Evolutionary conservation across 2,329 filamentous ascomycete genomes (phyloP), one percentile per base, ranked within the genome.

Genomic region (Hypoxylon sp.): DNA sequence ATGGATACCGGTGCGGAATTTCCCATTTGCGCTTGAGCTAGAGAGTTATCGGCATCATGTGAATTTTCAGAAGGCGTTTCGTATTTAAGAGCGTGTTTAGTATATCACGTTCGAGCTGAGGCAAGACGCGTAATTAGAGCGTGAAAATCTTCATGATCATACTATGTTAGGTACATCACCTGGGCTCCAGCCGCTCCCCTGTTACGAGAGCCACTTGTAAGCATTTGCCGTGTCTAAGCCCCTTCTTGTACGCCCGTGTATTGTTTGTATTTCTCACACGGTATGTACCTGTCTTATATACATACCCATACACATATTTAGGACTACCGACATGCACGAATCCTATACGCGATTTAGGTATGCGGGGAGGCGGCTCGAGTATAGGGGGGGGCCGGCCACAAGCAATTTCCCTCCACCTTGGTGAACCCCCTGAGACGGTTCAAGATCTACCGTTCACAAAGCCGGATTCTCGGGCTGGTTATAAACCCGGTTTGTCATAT

Each of bases 361-460:
- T 59, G 63, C 59, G 59, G 54, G 58, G 34, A 50, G 45, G 55
- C 30, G 54, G 59, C 55, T 62, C 55, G 11, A 52, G 27, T 59
- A 62, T 55, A 61, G 29, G 64, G 55, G 55, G 37, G 37, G 51
- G 48, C 50, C 41, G 56, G 47, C 47, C 52, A 43, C 57, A 57
- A 37, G 34, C 46, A 64, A 64, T 67, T 64, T 61, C 56, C 39
- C 32, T 58, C 32, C 19, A 30, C 25, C 60, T 48, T 25, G 43
- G 48, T 57, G 37, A 53, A 14, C 30, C 51, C 64, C 60, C 57
- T 58, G 57, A 59, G 29, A 30, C 58, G 50, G 55, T 47, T 30
- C 39, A 43, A 60, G 55, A 56, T 47, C 57, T 47, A 21, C 25
- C 21, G n/a, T 45, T 46, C 19, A 5, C 11, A 37, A 43, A 30